phyloP scores from a whole-genome alignment of 495 filamentous ascomycete species.

The Penicillium diatomitis region DNA sequence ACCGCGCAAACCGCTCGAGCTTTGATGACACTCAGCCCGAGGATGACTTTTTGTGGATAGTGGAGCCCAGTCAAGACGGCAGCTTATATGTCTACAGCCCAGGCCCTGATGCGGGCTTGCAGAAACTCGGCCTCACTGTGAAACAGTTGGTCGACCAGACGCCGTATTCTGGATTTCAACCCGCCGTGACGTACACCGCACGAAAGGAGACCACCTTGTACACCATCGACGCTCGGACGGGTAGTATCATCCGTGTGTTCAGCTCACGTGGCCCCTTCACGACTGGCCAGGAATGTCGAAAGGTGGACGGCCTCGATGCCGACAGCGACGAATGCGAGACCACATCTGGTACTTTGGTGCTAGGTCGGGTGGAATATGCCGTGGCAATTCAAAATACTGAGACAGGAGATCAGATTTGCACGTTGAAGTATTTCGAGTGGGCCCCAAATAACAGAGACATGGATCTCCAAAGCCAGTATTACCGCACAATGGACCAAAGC shows the following conservation, averaged over 20 bases:
- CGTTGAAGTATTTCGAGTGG: slow-evolving; percentile 92
- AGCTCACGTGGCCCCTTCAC: slow-evolving; percentile 47
- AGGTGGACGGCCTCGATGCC: slow-evolving; percentile 49
- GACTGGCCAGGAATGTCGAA: slow-evolving; percentile 40
- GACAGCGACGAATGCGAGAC: slow-evolving; percentile 67
- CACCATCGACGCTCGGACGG: slow-evolving; percentile 77
- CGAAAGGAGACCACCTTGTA: slow-evolving; percentile 73
- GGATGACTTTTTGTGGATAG: slow-evolving; percentile 89
- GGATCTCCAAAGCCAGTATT: slow-evolving; percentile 78
- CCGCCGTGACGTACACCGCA: slow-evolving; percentile 68
- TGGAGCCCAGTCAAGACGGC: slow-evolving; percentile 85
- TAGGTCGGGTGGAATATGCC: slow-evolving; percentile 80
- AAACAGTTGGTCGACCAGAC: slow-evolving; percentile 67
- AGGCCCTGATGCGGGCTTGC: slow-evolving; percentile 46
- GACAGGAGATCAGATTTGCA: slow-evolving; percentile 72
- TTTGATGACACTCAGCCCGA: slow-evolving; percentile 50
- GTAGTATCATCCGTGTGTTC: slow-evolving; percentile 58
- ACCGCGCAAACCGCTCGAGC: slow-evolving; percentile 58
- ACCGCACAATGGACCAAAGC: slow-evolving; percentile 67
- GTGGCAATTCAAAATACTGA: slow-evolving; percentile 71
- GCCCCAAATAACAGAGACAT: slow-evolving; percentile 82
- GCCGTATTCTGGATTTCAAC: slow-evolving; percentile 55
- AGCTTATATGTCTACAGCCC: slow-evolving; percentile 81
- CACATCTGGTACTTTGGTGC: slow-evolving; percentile 59
- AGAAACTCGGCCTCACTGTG: slow-evolving; percentile 63